Evolutionary conservation across 306 rosid genomes (phyloP), one percentile per base, ranked within the genome.

Genomic region (Morella rubra): DNA sequence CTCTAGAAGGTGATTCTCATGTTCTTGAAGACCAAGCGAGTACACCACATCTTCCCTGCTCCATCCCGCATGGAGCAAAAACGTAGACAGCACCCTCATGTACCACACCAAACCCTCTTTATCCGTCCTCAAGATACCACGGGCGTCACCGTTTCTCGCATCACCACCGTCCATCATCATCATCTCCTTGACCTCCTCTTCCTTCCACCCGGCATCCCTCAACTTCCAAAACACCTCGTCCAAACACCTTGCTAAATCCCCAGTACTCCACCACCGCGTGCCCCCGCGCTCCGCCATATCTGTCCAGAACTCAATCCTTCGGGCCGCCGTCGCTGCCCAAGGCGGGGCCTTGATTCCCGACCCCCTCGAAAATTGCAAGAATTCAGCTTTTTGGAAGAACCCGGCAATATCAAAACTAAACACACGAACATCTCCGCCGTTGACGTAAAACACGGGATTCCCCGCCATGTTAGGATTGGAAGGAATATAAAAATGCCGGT

Each of bases 41-140:
- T 90, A 73, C 85, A 76, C 84, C 52, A 90, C 89, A 74, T 95
- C 98, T 47, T 92, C 91, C 74, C 77, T 92, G 64, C 82, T 83
- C 98, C 98, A 95, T 5, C 98, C 98, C 86, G 88, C 97, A 80
- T 93, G 86, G 79, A 92, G 55, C 75, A 95, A 88, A 56, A 61
- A 73, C 86, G 60, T 0, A 0, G 91, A 82, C 40, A 84, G 44
- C 7, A 69, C 37, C 71, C 83, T 71, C 85, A 87, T 85, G 77
- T 86, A 91, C 88, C 80, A 72, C 69, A 4, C 56, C 75, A 85
- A 18, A 5, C 44, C 69, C 64, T 80, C 85, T 75, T 42, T 73
- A 9, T 80, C 80, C 5, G 3, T 32, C 37, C 15, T 66, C 0
- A 18, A 59, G 3, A 16, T n/a, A 54, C 69, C 78, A 4, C 8